Conservation (phyloP, 108 stramenopile genomes). For the Skeletonema potamos region DNA sequence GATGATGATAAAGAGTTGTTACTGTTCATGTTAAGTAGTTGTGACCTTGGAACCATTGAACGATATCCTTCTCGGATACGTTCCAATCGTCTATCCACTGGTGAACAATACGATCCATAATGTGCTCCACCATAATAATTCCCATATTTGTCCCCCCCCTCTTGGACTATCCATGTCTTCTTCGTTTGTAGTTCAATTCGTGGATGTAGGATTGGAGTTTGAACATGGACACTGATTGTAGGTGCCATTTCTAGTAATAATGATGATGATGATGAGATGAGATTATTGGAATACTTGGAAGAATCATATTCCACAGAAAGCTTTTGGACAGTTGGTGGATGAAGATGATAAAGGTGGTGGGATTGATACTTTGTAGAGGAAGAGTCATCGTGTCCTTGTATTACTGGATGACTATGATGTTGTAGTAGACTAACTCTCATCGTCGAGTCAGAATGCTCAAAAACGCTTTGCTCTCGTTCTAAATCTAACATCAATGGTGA, state of each 20-base stretch:
- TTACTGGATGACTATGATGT: too few species aligned
- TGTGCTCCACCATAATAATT: slow-evolving; percentile 15
- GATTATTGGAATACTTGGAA: slow-evolving; percentile 16
- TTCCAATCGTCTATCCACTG: slow-evolving; percentile 16
- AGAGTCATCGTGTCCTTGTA: too few species aligned
- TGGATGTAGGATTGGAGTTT: slow-evolving; percentile 33
- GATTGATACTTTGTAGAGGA: too few species aligned
- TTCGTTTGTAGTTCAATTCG: slow-evolving; percentile 27
- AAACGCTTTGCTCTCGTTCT: slow-evolving; percentile 32
- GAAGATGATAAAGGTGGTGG: too few species aligned
- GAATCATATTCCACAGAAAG: slow-evolving; percentile 38
- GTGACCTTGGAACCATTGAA: slow-evolving; percentile 8
- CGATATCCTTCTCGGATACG: slow-evolving; percentile 22
- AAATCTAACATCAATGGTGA: slow-evolving; percentile 20
- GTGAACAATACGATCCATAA: background rate
- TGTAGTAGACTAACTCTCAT: slow-evolving; percentile 15
- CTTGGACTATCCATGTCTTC: slow-evolving; percentile 23
- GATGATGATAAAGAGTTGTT: too few species aligned
- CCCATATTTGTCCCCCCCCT: slow-evolving; percentile 8
- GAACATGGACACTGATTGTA: slow-evolving; percentile 10
- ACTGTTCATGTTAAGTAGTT: background rate
- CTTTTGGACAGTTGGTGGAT: slow-evolving; percentile 1
- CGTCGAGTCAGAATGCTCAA: slow-evolving; percentile 24
- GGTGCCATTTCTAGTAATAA: slow-evolving; percentile 22
- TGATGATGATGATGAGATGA: background rate